Evolutionary conservation across 495 filamentous ascomycete genomes (phyloP).

Genomic region (Annulohypoxylon maeteangense): DNA sequence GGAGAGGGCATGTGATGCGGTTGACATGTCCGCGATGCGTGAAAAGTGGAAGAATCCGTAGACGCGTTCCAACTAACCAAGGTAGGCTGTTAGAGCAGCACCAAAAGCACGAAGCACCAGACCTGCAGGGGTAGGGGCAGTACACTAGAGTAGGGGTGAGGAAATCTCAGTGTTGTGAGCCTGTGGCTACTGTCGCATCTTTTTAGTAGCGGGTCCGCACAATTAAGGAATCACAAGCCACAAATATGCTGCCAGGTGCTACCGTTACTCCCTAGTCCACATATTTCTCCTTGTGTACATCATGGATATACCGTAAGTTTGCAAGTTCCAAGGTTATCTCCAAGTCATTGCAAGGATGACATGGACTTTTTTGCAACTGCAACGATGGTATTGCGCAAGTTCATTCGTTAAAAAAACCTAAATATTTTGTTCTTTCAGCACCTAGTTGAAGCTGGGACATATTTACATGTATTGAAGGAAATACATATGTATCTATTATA

Average conservation of each 20-base stretch:
- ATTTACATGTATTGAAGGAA: neutral
- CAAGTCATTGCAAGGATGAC: slow-evolving; percentile 19
- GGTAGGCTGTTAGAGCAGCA: slow-evolving; percentile 20
- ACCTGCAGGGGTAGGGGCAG: slow-evolving; percentile 34
- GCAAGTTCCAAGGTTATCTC: slow-evolving; percentile 2
- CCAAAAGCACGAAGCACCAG: slow-evolving; percentile 18
- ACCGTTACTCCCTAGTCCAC: neutral
- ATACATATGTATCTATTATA: neutral
- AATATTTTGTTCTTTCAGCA: too few species aligned
- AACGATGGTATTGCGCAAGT: slow-evolving; percentile 6
- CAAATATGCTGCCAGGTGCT: slow-evolving; percentile 9
- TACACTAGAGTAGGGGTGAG: neutral
- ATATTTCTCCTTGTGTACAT: neutral
- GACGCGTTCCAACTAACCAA: slow-evolving; percentile 44
- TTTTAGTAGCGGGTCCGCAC: slow-evolving; percentile 23
- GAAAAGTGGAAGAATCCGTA: slow-evolving; percentile 46
- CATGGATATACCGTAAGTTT: neutral
- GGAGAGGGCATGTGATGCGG: slow-evolving; percentile 36
- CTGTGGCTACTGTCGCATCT: slow-evolving; percentile 39
- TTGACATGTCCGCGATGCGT: slow-evolving; percentile 41
- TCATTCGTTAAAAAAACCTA: neutral
- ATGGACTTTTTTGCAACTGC: slow-evolving; percentile 16
- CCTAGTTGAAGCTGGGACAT: neutral
- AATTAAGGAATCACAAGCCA: slow-evolving; percentile 17
- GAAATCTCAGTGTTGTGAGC: neutral